These are phyloP conservation scores for Coemansia sp. DNA, from an alignment of 192 early-diverging fungal genomes.

Conservation along the genomic window DNA sequence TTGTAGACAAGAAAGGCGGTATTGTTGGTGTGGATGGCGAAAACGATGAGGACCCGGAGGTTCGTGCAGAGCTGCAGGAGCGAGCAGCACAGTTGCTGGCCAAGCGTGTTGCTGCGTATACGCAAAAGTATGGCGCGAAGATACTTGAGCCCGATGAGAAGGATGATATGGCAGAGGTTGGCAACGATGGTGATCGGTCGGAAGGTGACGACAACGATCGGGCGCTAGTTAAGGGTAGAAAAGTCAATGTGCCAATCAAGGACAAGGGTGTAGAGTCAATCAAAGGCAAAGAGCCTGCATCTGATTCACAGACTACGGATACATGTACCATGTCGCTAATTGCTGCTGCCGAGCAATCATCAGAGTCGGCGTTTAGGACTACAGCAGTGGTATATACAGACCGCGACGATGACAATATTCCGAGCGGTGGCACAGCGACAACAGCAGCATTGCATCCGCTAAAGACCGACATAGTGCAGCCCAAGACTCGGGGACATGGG, in stretches of 20 bases:
- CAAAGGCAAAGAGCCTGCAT: conserved; percentile 7
- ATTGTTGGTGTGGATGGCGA: background rate
- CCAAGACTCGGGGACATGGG: background rate
- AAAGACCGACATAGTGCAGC: background rate
- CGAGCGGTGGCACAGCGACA: background rate
- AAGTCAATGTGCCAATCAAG: conserved; percentile 8
- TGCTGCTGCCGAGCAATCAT: conserved; percentile 28
- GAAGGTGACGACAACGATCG: too few relatives aligned
- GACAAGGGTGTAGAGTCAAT: background rate
- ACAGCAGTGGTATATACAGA: conserved; percentile 25
- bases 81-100: conserved; percentile 27
- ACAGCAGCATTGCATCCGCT: background rate
- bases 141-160: conserved; percentile 11
- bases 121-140: conserved; percentile 35
- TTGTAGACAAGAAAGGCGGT: background rate
- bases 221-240: background rate
- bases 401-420: conserved; percentile 12
- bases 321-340: conserved; percentile 27
- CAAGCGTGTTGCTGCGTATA: conserved; percentile 37
- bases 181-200: background rate
- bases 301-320: background rate
- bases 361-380: conserved; percentile 36
- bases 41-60: conserved; percentile 17
- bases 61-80: conserved; percentile 17
- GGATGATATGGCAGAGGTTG: background rate